Evolutionary conservation across 164 flowering plant species (phyloP).

Genomic region (Vitis rupestris): DNA sequence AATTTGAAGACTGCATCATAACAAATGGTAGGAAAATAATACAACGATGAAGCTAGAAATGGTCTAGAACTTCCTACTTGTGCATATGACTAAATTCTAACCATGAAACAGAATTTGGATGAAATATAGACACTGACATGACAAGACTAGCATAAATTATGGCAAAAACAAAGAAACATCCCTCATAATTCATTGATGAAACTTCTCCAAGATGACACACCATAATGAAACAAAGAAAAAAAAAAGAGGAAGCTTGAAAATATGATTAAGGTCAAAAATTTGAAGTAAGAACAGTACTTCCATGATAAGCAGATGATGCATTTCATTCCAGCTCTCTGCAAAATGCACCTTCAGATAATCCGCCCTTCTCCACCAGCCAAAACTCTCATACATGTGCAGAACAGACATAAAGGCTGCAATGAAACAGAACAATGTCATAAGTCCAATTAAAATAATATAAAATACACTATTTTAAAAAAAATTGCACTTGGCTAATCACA

Average conservation of each 20-base stretch:
- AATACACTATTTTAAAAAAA: no score
- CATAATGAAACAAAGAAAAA: not conserved
- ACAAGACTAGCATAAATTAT: not conserved
- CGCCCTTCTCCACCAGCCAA: slow-evolving; percentile 99
- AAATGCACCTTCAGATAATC: slow-evolving; percentile 97
- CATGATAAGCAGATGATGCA: slow-evolving; percentile 99
- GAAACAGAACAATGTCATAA: slow-evolving; percentile 12
- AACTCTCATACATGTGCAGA: slow-evolving; percentile 91
- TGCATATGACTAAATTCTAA: not conserved
- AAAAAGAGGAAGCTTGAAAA: no score
- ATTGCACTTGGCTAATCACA: no score
- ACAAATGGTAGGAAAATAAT: not conserved
- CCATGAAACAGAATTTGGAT: not conserved
- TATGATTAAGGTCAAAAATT: no score
- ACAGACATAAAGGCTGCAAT: slow-evolving; percentile 92
- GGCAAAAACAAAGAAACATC: not conserved
- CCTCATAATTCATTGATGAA: not conserved
- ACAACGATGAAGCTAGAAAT: not conserved
- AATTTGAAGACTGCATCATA: not conserved
- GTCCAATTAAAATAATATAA: not conserved
- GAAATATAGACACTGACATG: not conserved
- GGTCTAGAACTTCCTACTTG: not conserved
- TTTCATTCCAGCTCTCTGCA: slow-evolving; percentile 99
- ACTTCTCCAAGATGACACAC: no score
- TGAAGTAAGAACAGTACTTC: slow-evolving; percentile 46